Evolutionary conservation across 305 asterid genomes (phyloP).

Genomic region (Nicotiana rustica): DNA sequence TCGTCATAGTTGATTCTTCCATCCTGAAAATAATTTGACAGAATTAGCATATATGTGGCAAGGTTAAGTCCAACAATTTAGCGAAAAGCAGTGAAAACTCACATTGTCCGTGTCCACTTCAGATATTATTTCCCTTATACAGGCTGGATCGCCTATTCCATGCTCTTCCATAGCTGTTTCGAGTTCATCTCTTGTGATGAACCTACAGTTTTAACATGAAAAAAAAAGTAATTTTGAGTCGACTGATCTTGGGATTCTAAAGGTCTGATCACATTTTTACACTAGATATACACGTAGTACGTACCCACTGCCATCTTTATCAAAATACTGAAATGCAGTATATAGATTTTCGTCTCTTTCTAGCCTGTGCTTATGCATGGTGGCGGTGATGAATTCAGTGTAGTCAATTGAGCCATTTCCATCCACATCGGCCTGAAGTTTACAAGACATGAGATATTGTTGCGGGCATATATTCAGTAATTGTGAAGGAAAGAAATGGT

Average conservation of each 20-base stretch:
- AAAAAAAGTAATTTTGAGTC: conserved; percentile 11
- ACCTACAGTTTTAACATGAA: conserved; percentile 44
- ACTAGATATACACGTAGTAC: conserved; percentile 30
- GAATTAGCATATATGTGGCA: conserved; percentile 23
- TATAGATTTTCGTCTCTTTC: conserved; percentile 83
- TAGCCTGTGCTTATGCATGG: conserved; percentile 92
- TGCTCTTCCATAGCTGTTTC: conserved; percentile 80
- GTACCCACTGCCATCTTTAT: conserved; percentile 86
- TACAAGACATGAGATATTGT: background rate
- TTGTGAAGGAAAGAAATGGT: background rate
- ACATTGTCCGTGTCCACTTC: conserved; percentile 91
- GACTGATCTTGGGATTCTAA: conserved; percentile 3
- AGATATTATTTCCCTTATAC: conserved; percentile 74
- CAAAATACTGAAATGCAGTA: conserved; percentile 84
- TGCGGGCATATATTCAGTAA: background rate
- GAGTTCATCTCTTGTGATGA: conserved; percentile 78
- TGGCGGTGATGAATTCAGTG: conserved; percentile 86
- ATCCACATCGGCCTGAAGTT: conserved; percentile 82
- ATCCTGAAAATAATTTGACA: conserved; percentile 57
- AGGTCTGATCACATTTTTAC: background rate
- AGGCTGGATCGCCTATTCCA: conserved; percentile 69
- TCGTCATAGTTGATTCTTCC: conserved; percentile 88
- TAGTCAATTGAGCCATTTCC: conserved; percentile 91
- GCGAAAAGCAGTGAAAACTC: conserved; percentile 38
- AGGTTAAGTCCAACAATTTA: conserved; percentile 1